Conservation (phyloP, 2,329 filamentous ascomycete species). For the Diplodia seriata region DNA sequence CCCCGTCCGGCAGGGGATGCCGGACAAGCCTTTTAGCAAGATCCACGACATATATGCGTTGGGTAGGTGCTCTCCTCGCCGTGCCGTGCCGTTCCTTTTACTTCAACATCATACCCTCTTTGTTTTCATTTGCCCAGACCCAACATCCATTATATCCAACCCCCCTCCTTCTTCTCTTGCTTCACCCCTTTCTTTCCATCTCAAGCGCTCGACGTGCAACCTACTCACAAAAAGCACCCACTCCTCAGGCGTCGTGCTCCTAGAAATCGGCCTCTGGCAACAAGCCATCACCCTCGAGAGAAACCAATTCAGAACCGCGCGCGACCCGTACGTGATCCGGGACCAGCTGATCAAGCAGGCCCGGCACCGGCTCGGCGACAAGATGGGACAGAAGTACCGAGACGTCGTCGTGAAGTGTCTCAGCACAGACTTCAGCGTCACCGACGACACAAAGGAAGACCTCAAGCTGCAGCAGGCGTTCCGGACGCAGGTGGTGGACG, state of each 20-base stretch:
- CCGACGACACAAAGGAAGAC: constrained; percentile 35
- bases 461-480: constrained; percentile 39
- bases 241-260: constrained; percentile 42
- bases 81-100: too few relatives aligned
- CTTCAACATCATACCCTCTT: too few relatives aligned
- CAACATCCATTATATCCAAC: too few relatives aligned
- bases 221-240: constrained; percentile 26
- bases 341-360: constrained; percentile 35
- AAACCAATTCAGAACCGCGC: constrained; percentile 32
- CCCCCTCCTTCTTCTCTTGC: too few relatives aligned
- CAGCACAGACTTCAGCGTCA: constrained; percentile 34
- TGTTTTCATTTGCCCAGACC: too few relatives aligned
- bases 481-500: constrained; percentile 15
- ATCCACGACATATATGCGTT: constrained; percentile 50
- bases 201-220: neutral
- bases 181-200: neutral
- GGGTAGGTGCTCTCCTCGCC: constrained; percentile 30
- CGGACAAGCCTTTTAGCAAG: constrained; percentile 41
- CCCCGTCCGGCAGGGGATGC: constrained; percentile 41
- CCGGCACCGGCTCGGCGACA: constrained; percentile 20
- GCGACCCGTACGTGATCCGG: constrained; percentile 32
- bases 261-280: constrained; percentile 46
- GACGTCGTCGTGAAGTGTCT: constrained; percentile 35
- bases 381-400: constrained; percentile 35
- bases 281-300: constrained; percentile 33